phyloP scores from a whole-genome alignment of 768 basidiomycete species.

The Suillus decipiens region DNA sequence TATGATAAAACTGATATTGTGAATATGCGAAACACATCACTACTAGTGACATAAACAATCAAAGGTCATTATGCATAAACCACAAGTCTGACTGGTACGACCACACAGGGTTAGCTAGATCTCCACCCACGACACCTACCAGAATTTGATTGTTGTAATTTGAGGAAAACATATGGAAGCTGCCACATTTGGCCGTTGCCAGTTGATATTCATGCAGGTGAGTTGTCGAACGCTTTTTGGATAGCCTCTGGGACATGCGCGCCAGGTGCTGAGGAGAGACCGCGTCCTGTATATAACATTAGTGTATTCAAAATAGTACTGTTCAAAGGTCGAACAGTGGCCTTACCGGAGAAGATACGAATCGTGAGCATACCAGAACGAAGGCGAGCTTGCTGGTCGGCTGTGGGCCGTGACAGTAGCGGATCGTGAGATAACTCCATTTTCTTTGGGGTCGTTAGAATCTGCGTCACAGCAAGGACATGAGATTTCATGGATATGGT shows the following conservation, averaged over 20 bases:
- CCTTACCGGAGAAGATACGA: conserved; percentile 87
- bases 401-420: conserved; percentile 80
- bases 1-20: conserved; percentile 92
- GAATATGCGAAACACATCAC: conserved; percentile 93
- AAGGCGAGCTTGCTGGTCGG: conserved; percentile 58
- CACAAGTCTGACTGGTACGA: conserved; percentile 94
- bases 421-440: conserved; percentile 72
- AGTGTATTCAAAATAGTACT: background rate
- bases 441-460: conserved; percentile 69
- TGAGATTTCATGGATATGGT: conserved; percentile 10
- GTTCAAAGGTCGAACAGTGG: conserved; percentile 19
- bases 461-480: conserved; percentile 39
- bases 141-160: conserved; percentile 98
- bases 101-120: conserved; percentile 88
- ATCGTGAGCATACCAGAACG: conserved; percentile 93
- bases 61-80: conserved; percentile 10
- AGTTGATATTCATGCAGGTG: conserved; percentile 55
- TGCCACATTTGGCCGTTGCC: conserved; percentile 92
- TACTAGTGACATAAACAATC: conserved; percentile 48
- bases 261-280: conserved; percentile 77
- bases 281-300: conserved; percentile 55
- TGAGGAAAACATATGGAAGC: conserved; percentile 96
- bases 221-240: conserved; percentile 72
- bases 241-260: conserved; percentile 82
- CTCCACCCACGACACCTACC: conserved; percentile 95